These are phyloP conservation scores for Yueomyces sp. DNA, from an alignment of 1,139 yeast species.

Conservation along the genomic window DNA sequence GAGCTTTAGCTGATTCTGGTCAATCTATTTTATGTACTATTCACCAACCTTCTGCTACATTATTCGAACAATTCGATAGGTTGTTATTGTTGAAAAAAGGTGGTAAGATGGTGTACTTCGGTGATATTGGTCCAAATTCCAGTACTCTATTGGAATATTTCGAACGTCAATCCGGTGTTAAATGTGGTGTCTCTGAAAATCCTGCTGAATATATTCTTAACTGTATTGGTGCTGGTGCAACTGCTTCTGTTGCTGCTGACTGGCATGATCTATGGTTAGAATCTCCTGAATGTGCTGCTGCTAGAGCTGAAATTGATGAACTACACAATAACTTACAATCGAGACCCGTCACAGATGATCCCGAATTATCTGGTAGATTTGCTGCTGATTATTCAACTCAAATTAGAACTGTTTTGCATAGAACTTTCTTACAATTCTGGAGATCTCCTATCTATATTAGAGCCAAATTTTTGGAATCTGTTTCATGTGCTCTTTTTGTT, in stretches of 20 bases:
- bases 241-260: slow-evolving; percentile 34
- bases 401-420: slow-evolving; percentile 28
- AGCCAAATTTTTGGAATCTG: slow-evolving; percentile 36
- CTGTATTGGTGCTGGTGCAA: slow-evolving; percentile 59
- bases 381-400: slow-evolving; percentile 30
- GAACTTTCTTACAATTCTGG: slow-evolving; percentile 36
- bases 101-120: slow-evolving; percentile 56
- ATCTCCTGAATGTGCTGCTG: slow-evolving; percentile 30
- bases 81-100: slow-evolving; percentile 38
- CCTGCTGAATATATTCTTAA: slow-evolving; percentile 59
- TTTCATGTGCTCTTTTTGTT: slow-evolving; percentile 36
- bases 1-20: slow-evolving; percentile 40
- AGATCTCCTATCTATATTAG: slow-evolving; percentile 38
- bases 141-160: slow-evolving; percentile 39
- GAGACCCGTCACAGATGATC: slow-evolving; percentile 20
- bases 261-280: slow-evolving; percentile 37
- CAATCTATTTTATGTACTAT: slow-evolving; percentile 46
- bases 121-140: slow-evolving; percentile 49
- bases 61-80: slow-evolving; percentile 41
- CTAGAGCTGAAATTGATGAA: slow-evolving; percentile 28
- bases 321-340: slow-evolving; percentile 19
- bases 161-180: slow-evolving; percentile 39
- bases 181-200: slow-evolving; percentile 38
- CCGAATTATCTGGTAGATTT: slow-evolving; percentile 23
- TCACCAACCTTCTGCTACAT: slow-evolving; percentile 47